Percentiles rank a stretch among this genome's conserved stretches.
Conservation (phyloP, 2,329 filamentous ascomycete species). For the Xylogone sp. region DNA sequence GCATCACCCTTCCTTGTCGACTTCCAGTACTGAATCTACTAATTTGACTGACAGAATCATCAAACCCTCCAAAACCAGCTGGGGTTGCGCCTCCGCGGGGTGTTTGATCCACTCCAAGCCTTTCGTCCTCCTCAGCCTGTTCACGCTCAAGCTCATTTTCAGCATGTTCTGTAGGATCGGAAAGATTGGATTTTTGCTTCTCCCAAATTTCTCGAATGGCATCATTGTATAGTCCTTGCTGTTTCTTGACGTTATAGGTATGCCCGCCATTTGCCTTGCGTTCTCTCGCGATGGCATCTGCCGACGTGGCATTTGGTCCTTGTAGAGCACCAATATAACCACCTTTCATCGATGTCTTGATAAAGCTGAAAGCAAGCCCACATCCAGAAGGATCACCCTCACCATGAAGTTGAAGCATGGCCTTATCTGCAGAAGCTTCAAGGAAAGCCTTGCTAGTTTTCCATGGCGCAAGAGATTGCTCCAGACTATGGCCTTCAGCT, state of each 20-base stretch:
- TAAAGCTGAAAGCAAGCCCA: conserved; percentile 93
- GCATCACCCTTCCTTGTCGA: conserved; percentile 63
- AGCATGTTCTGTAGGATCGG: conserved; percentile 65
- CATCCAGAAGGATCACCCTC: conserved; percentile 92
- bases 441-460: conserved; percentile 95
- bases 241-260: conserved; percentile 94
- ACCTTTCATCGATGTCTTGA: conserved; percentile 98
- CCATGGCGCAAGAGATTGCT: conserved; percentile 92
- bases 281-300: conserved; percentile 68
- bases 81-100: conserved; percentile 66
- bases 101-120: conserved; percentile 44
- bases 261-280: conserved; percentile 89
- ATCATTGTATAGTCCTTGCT: conserved; percentile 87
- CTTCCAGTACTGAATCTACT: conserved; percentile 68
- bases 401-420: conserved; percentile 92
- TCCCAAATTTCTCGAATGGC: conserved; percentile 93
- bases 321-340: conserved; percentile 82
- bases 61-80: conserved; percentile 46
- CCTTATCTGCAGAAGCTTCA: conserved; percentile 88
- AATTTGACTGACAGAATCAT: conserved; percentile 79
- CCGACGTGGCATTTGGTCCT: conserved; percentile 61
- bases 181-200: conserved; percentile 75
- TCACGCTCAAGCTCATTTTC: conserved; percentile 44
- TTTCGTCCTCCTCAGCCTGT: conserved; percentile 50
- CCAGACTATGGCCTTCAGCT: conserved; percentile 63